Evolutionary conservation across 2,329 filamentous ascomycete genomes (phyloP).

Genomic region (Aphanoascus verrucosus): DNA sequence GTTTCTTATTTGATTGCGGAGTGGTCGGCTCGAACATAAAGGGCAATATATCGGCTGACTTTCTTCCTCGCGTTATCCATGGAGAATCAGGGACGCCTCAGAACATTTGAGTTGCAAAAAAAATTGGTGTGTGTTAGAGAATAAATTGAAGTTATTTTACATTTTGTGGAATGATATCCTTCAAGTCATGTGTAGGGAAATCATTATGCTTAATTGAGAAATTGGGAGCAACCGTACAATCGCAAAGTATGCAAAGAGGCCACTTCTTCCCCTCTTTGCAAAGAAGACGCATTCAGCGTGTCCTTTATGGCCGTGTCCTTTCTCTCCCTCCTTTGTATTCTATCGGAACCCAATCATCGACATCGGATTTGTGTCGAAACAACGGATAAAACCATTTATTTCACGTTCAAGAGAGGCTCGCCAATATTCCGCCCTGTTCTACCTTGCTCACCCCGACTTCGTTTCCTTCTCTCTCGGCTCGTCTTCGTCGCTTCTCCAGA

Average conservation of each 20-base stretch:
- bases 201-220: not conserved
- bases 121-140: not conserved
- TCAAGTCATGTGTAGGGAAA: not conserved
- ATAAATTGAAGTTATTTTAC: not conserved
- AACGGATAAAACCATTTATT: too few relatives aligned
- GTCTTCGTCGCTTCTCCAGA: constrained; percentile 79
- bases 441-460: constrained; percentile 21
- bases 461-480: constrained; percentile 52
- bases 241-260: not conserved
- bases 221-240: constrained; percentile 1
- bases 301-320: not conserved
- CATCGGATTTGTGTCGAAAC: not conserved
- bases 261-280: not conserved
- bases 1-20: not conserved
- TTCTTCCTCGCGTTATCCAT: not conserved
- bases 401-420: constrained; percentile 27
- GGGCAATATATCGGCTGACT: not conserved
- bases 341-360: not conserved
- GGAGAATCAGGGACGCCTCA: too few relatives aligned
- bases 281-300: not conserved
- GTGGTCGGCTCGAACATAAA: not conserved
- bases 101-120: not conserved
- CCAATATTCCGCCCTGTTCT: constrained; percentile 28
- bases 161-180: not conserved
- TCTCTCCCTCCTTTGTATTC: not conserved